Evolutionary conservation across 192 early-diverging fungal genomes (phyloP), one percentile per base, ranked within the genome.

Genomic region (Linnemannia zychae): DNA sequence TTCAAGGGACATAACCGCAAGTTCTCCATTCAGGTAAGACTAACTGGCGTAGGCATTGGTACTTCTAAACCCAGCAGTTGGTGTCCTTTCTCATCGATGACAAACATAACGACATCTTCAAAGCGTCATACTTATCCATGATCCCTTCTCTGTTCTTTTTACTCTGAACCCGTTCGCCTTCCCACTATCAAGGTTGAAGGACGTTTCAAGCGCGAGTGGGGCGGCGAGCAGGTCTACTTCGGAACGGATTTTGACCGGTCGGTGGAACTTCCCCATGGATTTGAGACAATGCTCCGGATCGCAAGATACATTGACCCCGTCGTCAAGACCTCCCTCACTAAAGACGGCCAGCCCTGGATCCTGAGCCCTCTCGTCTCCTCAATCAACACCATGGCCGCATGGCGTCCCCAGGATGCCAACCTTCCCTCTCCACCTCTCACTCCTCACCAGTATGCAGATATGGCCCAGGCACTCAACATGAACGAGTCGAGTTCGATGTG

Each of bases 241-340:
- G 86, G 86, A 75, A 87, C 80, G 9, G 86, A 87, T 34, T 87
- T 87, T 72, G 86, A 87, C 28, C 79, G 57, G 4, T 15, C 49
- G 3, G 80, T 82, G 2, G 73, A 77, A 18, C 73, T 87, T 5
- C 86, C 86, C 31, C 49, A 72, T 11, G 81, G 79, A 71, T 81
- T 82, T 71, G 76, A 81, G 34, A 67, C 67, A 47, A 82, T 79
- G 79, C 70, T 87, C 71, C 78, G 72, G 36, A 69, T 87, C 49
- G 86, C 86, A 2, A 69, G 75, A 20, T 82, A 79, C 65, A 87
- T 87, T 24, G 86, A 87, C 52, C 86, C 86, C 4, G 86, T 82
- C 37, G 86, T 87, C 24, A 75, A 49, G 47, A 80, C 79, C 49
- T 78, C 75, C n/a, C 40, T 79, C 24, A 72, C 81, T 22, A 70